Evolutionary conservation across 495 filamentous ascomycete species (phyloP), one percentile per base, ranked within the genome.

Genomic region (Penicillium steckii): DNA sequence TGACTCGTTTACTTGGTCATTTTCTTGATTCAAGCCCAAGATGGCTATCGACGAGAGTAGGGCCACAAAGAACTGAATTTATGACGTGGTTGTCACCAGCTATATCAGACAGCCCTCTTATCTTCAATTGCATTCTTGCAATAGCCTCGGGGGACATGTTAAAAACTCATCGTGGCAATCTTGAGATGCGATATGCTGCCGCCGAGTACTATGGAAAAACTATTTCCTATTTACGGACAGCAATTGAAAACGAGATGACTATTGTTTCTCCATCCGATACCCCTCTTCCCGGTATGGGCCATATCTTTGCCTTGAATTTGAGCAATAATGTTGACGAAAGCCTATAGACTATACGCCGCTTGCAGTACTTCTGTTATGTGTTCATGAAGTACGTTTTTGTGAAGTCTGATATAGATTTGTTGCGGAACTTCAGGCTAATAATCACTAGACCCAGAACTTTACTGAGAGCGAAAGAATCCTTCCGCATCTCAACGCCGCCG

Each of bases 401-500:
- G 18, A 7, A 17, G 1, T n/a, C 13, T 15, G 3, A 13, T 33
- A 10, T 37, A 15, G 4, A 35, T 12, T n/a, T 37, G 33, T 7
- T 37, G n/a, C 10, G 2, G 7, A 9, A 3, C 5, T 37, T 15
- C 33, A 15, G 15, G 5, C 25, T 18, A 10, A 12, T 32, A 33
- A 26, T 21, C 41, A n/a, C 3, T 17, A 60, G 57, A 48, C 53
- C 0, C 60, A 63, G 24, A 63, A 63, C 25, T 63, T 56, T 42
- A 47, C 60, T 4, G 26, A 50, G 25, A 42, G 21, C 3, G 44
- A 56, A 8, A 46, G 56, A 29, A 23, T 63, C 2, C 30, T 63
- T 3, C 60, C 60, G 1, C 60, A 63, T 51, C 49, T 63, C 29
- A 63, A 63, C 17, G 60, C 56, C 4, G 60, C 60, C 2, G 53